A percentile compares a stretch with the other conserved stretches of the same genome.
Evolutionary conservation across 1,139 yeast species (phyloP).

Genomic region (Blastobotrys malaysiensis): DNA sequence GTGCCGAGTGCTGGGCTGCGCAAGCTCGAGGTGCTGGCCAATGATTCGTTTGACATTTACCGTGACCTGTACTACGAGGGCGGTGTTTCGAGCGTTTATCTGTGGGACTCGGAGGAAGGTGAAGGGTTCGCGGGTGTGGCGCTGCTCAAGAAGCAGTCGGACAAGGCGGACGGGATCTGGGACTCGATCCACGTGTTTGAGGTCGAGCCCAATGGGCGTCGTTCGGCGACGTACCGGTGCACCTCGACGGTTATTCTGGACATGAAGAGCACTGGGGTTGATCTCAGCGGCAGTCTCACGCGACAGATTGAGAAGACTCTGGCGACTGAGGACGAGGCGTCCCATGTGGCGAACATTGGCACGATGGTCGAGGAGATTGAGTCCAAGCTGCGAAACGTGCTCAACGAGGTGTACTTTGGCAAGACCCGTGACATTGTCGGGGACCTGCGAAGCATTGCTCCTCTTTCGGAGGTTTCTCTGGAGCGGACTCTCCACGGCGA

Average conservation of each 20-base stretch:
- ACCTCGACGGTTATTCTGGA: conserved; percentile 88
- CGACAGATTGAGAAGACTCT: conserved; percentile 56
- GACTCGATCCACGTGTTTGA: conserved; percentile 92
- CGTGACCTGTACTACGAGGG: conserved; percentile 94
- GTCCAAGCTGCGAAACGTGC: conserved; percentile 74
- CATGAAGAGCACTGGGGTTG: conserved; percentile 39
- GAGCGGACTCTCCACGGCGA: conserved; percentile 30
- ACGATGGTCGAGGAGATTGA: conserved; percentile 83
- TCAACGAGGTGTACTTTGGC: conserved; percentile 93
- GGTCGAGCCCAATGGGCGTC: conserved; percentile 45
- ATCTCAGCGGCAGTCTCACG: conserved; percentile 77
- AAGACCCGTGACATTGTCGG: conserved; percentile 82
- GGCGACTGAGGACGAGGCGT: conserved; percentile 44
- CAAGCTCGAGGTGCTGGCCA: conserved; percentile 71
- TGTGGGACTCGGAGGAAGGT: conserved; percentile 67
- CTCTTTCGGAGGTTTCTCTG: conserved; percentile 27
- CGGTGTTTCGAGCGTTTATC: conserved; percentile 80
- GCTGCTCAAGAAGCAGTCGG: conserved; percentile 57
- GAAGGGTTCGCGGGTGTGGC: conserved; percentile 86
- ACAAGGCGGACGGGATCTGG: conserved; percentile 60
- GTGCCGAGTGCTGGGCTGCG: conserved; percentile 66
- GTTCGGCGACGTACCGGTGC: conserved; percentile 58
- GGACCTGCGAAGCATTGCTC: conserved; percentile 53
- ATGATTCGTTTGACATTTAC: conserved; percentile 88
- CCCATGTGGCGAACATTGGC: conserved; percentile 83